Evolutionary conservation across 305 asterid species (phyloP), one percentile per base, ranked within the genome.

Genomic region (Solanum aculeatissimum): DNA sequence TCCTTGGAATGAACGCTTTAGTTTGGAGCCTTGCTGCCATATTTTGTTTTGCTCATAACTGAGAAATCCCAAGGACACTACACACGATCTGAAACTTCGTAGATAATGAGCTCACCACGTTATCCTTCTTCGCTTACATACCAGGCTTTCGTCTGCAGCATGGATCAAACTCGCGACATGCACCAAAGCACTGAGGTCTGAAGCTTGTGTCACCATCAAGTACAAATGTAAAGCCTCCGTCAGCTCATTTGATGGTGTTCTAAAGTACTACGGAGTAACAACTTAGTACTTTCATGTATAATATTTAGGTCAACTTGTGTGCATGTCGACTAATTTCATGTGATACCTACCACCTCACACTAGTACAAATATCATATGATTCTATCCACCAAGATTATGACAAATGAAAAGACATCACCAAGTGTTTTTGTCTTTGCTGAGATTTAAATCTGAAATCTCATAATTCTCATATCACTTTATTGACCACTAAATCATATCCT

Each of bases 381-480:
- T 4, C 29, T n/a, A 57, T 57, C 65, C 1, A 57, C 1, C 29
- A n/a, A 19, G 27, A 13, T 0, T 8, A 19, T 0, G 2, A 55
- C 7, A n/a, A 0, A 3, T 57, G 14, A 0, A n/a, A 57, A 57
- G 6, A 0, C 10, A 9, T 4, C 3, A 9, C 14, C 0, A 2
- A n/a, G 63, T n/a, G 14, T 9, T 57, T 9, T n/a, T 3, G 1
- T 57, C 63, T n/a, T 13, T 9, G 0, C 63, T 57, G 14, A 0
- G 4, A 57, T 57, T 57, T n/a, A n/a, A 55, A n/a, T 1, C 8
- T 9, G 1, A 6, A 16, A 18, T 21, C 60, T 55, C 62, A 1
- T 55, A 0, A 0, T 55, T 55, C 3, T 0, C 29, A 57, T 21
- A 0, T 1, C 0, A 57, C 8, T 58, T 57, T 6, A 21, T n/a